Base-by-base conservation (phyloP, 2,329 filamentous ascomycete species). In the Fusarium sp. region DNA sequence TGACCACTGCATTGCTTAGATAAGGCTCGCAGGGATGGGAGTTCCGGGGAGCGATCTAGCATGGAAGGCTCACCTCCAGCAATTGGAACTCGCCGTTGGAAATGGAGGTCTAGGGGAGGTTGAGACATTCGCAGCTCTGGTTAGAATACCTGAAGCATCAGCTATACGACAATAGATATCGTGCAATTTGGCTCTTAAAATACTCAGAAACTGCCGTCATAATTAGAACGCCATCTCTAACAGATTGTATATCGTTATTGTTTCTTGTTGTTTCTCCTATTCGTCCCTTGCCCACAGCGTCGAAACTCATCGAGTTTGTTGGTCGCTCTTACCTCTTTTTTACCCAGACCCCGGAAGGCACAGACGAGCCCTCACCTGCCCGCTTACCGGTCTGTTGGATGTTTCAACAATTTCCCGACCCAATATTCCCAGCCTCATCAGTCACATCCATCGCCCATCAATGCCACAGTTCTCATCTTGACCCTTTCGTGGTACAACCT, bases 401-500 rank as follows among this genome's bases (percentile, higher is more conserved):
- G 56, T 41, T 59, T 59, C 56, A 59, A 25, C 34, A 41, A 52
- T 30, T 52, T 52, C 25, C 23, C 34, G 58, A 27, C 39, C 56
- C 37, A 62, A 74, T 70, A 35, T 57, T 35, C 54, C 32, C 59
- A 72, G 52, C 66, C 59, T 70, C 39, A 74, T 70, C 39, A 74
- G 43, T 25, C 32, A 35, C 43, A 37, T 41, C 27, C 60, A 39
- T 23, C 34, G 18, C 25, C 16, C 41, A 37, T 48, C 32, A 23
- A 59, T 56, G 20, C 32, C 6, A 32, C 52, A 35, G 7, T 59
- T 35, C 43, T 35, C 59, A 50, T 20, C 32, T 50, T 54, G 14
- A 32, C n/a, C 37, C 20, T 27, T 27, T 34, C 32, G n/a, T 25
- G 18, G 39, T 32, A 60, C 41, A 68, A 52, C 62, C 58, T 52